Evolutionary conservation across 768 basidiomycete genomes (phyloP), one percentile per base, ranked within the genome.

Genomic region (Gymnopilus dilepis): DNA sequence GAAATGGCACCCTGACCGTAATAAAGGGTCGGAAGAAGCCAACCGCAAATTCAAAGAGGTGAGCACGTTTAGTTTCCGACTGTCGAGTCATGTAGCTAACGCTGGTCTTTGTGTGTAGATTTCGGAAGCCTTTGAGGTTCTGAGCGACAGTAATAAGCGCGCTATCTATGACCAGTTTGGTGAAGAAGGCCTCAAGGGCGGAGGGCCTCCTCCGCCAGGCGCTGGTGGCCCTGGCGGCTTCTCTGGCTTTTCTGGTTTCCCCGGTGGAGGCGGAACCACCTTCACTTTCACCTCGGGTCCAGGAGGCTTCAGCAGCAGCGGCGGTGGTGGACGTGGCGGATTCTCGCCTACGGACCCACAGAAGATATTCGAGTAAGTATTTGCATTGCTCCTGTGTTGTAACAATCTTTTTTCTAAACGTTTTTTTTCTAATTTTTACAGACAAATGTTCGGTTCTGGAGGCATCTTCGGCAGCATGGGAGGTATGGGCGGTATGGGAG

Each of bases 1-100:
- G 73, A 95, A 93, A 85, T 93, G 92, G 89, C 97, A 99, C 74
- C 96, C 96, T 37, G 95, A 97, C 73, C 85, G 95, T 38, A 97
- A 97, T 70, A 78, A 78, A 57, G 92, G 93, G 28, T 89, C 91
- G 52, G 95, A 95, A 66, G 90, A 89, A 65, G 91, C 97, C 0
- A 89, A 86, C 2, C 82, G 85, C 73, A 97, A 92, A 76, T 99
- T 99, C 76, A 96, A 99, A 78, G 86, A 96, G 84, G 95, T 89
- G 24, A n/a, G 50, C 9, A 2, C 9, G 21, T 24, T 53, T 21
- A 13, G 41, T 40, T 28, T 38, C 30, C n/a, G 19, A 15, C 33
- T 48, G 15, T 33, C 37, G 37, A 21, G 22, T 15, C 13, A 8
- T 34, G 50, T 61, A 58, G 48, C 57, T 63, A 12, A 65, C 45